phyloP scores from a whole-genome alignment of 495 filamentous ascomycete species.

The Aspergillus conjunctus region DNA sequence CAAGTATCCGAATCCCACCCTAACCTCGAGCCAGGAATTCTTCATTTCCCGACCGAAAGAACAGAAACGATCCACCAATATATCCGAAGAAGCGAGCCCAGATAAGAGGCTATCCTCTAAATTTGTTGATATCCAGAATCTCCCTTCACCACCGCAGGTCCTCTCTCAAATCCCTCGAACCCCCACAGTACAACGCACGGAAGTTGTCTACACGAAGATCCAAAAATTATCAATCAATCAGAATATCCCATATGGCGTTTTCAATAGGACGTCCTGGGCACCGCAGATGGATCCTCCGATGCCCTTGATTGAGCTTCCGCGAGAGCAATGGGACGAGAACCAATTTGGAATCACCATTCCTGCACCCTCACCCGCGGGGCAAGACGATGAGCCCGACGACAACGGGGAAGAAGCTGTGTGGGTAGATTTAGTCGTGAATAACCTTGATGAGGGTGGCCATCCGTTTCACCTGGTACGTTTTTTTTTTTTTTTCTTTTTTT shows the following conservation, averaged over 20 bases:
- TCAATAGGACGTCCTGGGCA: slow-evolving; percentile 52
- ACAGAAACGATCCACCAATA: neutral
- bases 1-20: slow-evolving; percentile 48
- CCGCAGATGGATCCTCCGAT: slow-evolving; percentile 36
- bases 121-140: slow-evolving; percentile 27
- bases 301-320: slow-evolving; percentile 35
- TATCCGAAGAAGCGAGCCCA: slow-evolving; percentile 5
- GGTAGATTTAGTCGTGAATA: slow-evolving; percentile 56
- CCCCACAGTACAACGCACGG: slow-evolving; percentile 30
- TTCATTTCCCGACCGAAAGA: slow-evolving; percentile 24
- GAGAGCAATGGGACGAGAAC: slow-evolving; percentile 44
- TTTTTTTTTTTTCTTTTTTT: neutral
- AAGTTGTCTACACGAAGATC: slow-evolving; percentile 54
- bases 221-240: slow-evolving; percentile 41
- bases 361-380: neutral
- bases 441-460: slow-evolving; percentile 52
- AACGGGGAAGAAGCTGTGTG: slow-evolving; percentile 32
- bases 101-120: neutral
- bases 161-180: neutral
- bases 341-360: slow-evolving; percentile 41
- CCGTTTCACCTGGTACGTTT: slow-evolving; percentile 52
- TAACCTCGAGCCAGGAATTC: slow-evolving; percentile 46
- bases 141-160: slow-evolving; percentile 25
- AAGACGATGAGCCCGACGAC: too few relatives aligned
- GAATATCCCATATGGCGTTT: slow-evolving; percentile 49